Conservation (phyloP, 176 grass and related monocot genomes). For the Dendrocalamus sinicus region DNA sequence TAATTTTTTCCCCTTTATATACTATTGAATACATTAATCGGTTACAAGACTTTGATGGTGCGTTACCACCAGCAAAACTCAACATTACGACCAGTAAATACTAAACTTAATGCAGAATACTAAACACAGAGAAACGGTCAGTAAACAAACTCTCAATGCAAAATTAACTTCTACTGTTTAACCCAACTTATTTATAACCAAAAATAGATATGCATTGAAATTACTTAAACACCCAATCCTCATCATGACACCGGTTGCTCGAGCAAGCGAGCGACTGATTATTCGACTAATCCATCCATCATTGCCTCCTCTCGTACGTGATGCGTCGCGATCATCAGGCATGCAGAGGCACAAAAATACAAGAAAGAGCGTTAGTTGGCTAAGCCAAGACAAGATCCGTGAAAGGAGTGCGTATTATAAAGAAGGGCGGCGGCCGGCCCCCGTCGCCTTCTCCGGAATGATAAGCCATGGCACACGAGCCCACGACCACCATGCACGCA, state of each 20-base stretch:
- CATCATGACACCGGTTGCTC: background rate
- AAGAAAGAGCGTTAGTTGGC: background rate
- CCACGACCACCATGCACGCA: background rate
- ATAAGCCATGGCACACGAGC: background rate
- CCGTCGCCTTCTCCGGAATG: background rate
- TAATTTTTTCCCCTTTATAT: too few relatives aligned
- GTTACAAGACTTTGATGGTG: too few relatives aligned
- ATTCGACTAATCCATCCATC: background rate
- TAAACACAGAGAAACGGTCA: too few relatives aligned
- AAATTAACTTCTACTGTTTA: too few relatives aligned
- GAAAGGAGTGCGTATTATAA: conserved; percentile 32
- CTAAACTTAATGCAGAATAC: too few relatives aligned
- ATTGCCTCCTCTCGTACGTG: background rate
- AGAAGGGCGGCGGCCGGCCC: background rate
- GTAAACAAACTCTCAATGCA: too few relatives aligned
- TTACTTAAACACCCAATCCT: background rate
- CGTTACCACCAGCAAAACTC: too few relatives aligned
- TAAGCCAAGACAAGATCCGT: conserved; percentile 41
- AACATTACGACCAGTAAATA: too few relatives aligned
- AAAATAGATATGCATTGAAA: too few relatives aligned
- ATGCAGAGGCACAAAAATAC: too few relatives aligned
- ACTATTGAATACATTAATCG: too few relatives aligned
- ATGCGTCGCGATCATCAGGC: conserved; percentile 18
- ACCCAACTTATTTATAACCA: too few relatives aligned
- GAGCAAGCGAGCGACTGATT: background rate